These are phyloP conservation scores for Amanita exitialis DNA, from an alignment of 768 basidiomycete species.

Conservation along the genomic window DNA sequence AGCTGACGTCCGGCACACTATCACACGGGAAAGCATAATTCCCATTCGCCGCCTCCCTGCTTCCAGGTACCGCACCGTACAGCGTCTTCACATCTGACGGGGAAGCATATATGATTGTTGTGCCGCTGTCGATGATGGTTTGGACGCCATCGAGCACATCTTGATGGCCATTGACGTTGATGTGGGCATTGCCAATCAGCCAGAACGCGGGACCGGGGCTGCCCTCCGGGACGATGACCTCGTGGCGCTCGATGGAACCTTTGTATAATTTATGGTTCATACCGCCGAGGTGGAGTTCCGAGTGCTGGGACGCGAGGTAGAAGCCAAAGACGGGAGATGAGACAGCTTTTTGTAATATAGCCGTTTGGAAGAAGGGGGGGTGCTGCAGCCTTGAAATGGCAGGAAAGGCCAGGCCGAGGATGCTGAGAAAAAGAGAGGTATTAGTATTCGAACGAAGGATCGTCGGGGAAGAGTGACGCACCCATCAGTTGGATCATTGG, in stretches of 20 bases:
- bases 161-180: not conserved
- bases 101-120: not conserved
- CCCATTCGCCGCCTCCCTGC: not conserved
- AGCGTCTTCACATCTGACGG: not conserved
- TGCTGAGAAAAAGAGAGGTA: not conserved
- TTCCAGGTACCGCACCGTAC: not conserved
- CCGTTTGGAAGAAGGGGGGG: not conserved
- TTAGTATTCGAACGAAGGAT: too few relatives aligned
- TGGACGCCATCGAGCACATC: not conserved
- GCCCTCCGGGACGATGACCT: not conserved
- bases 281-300: not conserved
- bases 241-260: not conserved
- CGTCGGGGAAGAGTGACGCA: not conserved
- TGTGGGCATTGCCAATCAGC: not conserved
- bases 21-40: slow-evolving; percentile 1
- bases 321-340: not conserved
- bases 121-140: slow-evolving; percentile 3
- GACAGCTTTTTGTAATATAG: not conserved
- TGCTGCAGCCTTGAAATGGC: not conserved
- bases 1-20: not conserved
- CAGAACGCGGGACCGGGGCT: not conserved
- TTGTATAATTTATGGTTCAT: not conserved
- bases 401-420: slow-evolving; percentile 1
- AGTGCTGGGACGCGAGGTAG: not conserved
- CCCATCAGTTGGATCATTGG: slow-evolving; percentile 1